These are phyloP conservation scores for Gossypium stocksii DNA, from an alignment of 345 rosid genomes.

Conservation along the genomic window DNA sequence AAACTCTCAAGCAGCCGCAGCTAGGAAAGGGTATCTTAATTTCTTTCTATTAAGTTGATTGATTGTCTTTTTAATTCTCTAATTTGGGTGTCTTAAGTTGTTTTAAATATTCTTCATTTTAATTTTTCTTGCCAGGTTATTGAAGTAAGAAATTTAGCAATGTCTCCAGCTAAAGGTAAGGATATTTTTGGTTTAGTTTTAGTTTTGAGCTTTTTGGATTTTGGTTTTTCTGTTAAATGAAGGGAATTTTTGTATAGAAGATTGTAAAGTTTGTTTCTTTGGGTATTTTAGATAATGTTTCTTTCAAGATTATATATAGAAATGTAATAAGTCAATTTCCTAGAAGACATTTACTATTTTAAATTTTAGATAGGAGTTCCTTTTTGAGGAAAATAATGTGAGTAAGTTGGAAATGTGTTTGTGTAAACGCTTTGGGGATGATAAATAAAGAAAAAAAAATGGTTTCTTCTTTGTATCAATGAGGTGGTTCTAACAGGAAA, in stretches of 20 bases:
- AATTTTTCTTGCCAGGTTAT: neutral
- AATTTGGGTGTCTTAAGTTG: neutral
- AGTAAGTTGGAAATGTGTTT: neutral
- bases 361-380: neutral
- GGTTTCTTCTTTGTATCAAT: neutral
- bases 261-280: neutral
- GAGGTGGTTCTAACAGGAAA: too few species aligned
- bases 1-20: neutral
- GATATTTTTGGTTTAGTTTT: neutral
- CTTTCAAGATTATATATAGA: neutral
- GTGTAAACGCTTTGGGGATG: neutral
- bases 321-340: neutral
- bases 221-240: neutral
- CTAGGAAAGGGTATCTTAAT: neutral
- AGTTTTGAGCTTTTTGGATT: neutral
- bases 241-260: neutral
- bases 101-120: neutral
- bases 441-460: neutral
- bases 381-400: neutral
- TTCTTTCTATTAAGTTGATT: neutral
- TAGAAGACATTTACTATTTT: neutral
- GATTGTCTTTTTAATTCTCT: neutral
- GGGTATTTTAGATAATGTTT: neutral
- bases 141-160: constrained; percentile 5
- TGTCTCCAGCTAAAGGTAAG: constrained; percentile 44